phyloP scores from a whole-genome alignment of 495 filamentous ascomycete species.

The Parathielavia appendiculata region DNA sequence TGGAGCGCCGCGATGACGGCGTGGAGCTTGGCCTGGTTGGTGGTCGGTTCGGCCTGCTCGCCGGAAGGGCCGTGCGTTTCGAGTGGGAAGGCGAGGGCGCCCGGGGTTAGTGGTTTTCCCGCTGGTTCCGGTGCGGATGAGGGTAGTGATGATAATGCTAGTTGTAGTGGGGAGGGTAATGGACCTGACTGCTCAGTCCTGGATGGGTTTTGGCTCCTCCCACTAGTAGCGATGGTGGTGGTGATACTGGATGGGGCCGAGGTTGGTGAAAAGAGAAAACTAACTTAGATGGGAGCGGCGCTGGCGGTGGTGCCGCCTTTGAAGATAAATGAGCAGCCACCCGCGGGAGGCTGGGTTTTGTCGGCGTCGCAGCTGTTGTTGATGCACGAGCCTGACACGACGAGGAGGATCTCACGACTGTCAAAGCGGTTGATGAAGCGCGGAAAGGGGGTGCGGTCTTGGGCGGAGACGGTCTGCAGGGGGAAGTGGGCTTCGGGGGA shows the following conservation, averaged over 20 bases:
- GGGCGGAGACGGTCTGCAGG: conserved; percentile 27
- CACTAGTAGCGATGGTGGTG: no score
- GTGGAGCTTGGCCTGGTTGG: conserved; percentile 43
- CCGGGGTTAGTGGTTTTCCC: not conserved
- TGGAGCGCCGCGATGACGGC: conserved; percentile 42
- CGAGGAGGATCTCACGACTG: conserved; percentile 38
- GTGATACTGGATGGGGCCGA: no score
- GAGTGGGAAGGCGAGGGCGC: conserved; percentile 27
- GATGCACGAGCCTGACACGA: conserved; percentile 39
- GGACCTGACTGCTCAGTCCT: conserved; percentile 10
- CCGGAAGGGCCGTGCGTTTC: conserved; percentile 30
- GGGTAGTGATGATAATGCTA: conserved; percentile 1
- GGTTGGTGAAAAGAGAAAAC: not conserved
- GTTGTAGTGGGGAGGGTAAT: no score
- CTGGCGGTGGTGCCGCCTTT: conserved; percentile 15
- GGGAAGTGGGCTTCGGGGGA: conserved; percentile 35
- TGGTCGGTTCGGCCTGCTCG: conserved; percentile 27
- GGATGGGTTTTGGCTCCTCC: no score
- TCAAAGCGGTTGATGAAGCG: conserved; percentile 38
- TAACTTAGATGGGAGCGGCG: not conserved
- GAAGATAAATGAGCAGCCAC: conserved; percentile 39
- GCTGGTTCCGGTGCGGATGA: conserved; percentile 13
- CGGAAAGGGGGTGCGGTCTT: conserved; percentile 23
- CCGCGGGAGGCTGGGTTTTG: conserved; percentile 17
- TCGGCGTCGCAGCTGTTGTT: conserved; percentile 31